Evolutionary conservation across 176 grass and related monocot genomes (phyloP).

Genomic region (Phyllostachys edulis): DNA sequence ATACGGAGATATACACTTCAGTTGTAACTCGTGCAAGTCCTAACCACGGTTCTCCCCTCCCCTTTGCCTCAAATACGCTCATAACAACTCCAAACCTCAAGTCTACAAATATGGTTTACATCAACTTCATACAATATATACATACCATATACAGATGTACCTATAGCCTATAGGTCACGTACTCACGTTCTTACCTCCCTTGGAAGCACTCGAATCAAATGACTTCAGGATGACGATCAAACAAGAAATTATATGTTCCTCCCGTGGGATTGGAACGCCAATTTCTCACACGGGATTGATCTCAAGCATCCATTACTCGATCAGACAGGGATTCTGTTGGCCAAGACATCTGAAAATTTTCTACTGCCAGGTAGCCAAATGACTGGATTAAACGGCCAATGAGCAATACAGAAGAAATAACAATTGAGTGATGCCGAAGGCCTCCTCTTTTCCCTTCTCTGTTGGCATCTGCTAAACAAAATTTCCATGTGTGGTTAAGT

Average conservation of each 20-base stretch:
- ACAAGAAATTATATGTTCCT: not conserved
- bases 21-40: not conserved
- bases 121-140: not conserved
- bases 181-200: not conserved
- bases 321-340: not conserved
- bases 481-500: constrained; percentile 48
- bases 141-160: not conserved
- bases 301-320: not conserved
- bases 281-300: not conserved
- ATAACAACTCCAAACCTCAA: not conserved
- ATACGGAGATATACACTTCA: not conserved
- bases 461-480: constrained; percentile 53
- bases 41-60: not conserved
- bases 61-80: not conserved
- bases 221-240: not conserved
- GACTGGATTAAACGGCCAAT: constrained; percentile 7
- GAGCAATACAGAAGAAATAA: constrained; percentile 7
- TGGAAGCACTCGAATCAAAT: not conserved
- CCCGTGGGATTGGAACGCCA: not conserved
- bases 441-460: constrained; percentile 29
- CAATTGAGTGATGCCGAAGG: constrained; percentile 9
- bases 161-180: not conserved
- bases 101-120: not conserved
- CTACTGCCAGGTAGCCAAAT: not conserved
- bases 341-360: not conserved